Conservation (phyloP, 2,329 filamentous ascomycete genomes). For the Ustilaginoidea virens region DNA sequence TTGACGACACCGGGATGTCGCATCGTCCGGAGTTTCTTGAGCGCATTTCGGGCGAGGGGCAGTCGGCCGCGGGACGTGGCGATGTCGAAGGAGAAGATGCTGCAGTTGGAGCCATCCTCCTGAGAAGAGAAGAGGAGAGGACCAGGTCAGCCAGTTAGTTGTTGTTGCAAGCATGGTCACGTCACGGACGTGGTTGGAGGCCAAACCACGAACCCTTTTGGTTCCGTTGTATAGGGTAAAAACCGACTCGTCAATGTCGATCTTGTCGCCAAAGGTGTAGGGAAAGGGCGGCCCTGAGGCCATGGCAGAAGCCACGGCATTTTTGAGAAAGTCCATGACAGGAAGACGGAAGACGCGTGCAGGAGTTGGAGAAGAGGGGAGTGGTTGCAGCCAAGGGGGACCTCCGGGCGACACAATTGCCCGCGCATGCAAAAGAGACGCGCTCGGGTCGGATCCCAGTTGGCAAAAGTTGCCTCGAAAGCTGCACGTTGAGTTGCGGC, state of each 20-base stretch:
- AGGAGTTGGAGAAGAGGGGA: too few species aligned
- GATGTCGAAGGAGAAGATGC: slow-evolving; percentile 92
- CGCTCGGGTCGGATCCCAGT: too few species aligned
- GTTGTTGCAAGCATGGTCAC: too few species aligned
- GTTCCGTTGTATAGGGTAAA: slow-evolving; percentile 96
- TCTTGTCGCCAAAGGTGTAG: slow-evolving; percentile 81
- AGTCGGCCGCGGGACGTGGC: slow-evolving; percentile 63
- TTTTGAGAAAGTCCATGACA: slow-evolving; percentile 99
- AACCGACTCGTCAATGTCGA: slow-evolving; percentile 84
- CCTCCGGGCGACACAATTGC: background rate
- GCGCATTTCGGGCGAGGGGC: slow-evolving; percentile 79
- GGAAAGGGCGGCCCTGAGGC: slow-evolving; percentile 88
- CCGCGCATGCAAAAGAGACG: too few species aligned
- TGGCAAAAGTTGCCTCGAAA: too few species aligned
- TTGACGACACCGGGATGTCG: slow-evolving; percentile 91
- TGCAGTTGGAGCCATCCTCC: slow-evolving; percentile 91
- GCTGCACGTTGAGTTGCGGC: too few species aligned
- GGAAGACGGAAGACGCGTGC: too few species aligned
- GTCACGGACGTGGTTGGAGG: too few species aligned
- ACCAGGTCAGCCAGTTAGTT: too few species aligned
- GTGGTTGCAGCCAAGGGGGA: too few species aligned
- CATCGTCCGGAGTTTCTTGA: slow-evolving; percentile 84
- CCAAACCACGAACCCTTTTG: slow-evolving; percentile 56
- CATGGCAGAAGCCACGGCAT: slow-evolving; percentile 90
- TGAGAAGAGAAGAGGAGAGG: slow-evolving; percentile 20